Evolutionary conservation across 768 basidiomycete genomes (phyloP).

Genomic region (Hygrophorus russula): DNA sequence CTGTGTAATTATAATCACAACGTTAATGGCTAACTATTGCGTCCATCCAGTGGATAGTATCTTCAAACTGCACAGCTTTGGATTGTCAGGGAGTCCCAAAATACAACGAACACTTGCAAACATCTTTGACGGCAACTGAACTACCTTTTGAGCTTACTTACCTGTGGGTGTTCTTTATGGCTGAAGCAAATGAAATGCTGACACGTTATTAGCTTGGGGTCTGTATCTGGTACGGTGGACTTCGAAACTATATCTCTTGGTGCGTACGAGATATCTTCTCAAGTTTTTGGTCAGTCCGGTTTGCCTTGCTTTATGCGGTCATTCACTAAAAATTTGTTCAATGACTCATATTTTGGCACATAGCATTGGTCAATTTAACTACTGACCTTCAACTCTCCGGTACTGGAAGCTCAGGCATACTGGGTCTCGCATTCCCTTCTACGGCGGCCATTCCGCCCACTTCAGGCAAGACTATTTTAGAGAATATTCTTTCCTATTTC

Average conservation of each 20-base stretch:
- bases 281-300: slow-evolving; percentile 29
- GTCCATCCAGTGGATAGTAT: slow-evolving; percentile 36
- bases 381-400: slow-evolving; percentile 29
- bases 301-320: slow-evolving; percentile 36
- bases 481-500: slow-evolving; percentile 35
- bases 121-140: slow-evolving; percentile 19
- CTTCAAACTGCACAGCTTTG: slow-evolving; percentile 27
- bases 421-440: slow-evolving; percentile 42
- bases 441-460: slow-evolving; percentile 33
- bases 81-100: slow-evolving; percentile 35
- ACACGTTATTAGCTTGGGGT: slow-evolving; percentile 10
- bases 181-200: too few species aligned
- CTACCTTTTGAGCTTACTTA: slow-evolving; percentile 34
- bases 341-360: too few species aligned
- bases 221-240: slow-evolving; percentile 34
- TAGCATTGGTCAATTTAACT: slow-evolving; percentile 27
- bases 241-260: slow-evolving; percentile 29
- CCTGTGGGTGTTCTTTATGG: slow-evolving; percentile 21
- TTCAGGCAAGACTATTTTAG: slow-evolving; percentile 31
- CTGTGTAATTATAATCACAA: background rate
- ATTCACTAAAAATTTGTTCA: too few species aligned
- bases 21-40: background rate
- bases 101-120: slow-evolving; percentile 23
- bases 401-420: slow-evolving; percentile 41
- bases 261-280: slow-evolving; percentile 2